Evolutionary conservation across 768 basidiomycete genomes (phyloP).

Genomic region (Cystobasidium tubakii): DNA sequence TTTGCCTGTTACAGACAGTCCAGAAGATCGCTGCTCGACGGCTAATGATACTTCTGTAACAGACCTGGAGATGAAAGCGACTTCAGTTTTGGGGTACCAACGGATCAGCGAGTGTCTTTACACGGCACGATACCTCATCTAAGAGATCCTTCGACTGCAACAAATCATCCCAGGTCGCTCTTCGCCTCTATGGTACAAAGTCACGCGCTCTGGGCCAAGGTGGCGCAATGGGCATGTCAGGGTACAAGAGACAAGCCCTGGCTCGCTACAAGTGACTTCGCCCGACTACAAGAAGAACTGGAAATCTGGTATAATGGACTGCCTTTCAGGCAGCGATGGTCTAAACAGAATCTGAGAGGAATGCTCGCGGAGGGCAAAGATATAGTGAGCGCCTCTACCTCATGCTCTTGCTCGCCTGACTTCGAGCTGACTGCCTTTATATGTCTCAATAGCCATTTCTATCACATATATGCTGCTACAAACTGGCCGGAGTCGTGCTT

Average conservation of each 20-base stretch:
- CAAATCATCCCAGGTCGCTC: background rate
- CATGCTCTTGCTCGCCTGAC: too few relatives aligned
- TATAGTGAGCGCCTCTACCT: constrained; percentile 11
- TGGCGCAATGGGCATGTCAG: constrained; percentile 23
- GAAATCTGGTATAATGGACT: background rate
- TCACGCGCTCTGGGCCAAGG: constrained; percentile 16
- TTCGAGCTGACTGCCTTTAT: too few relatives aligned
- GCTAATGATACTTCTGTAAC: background rate
- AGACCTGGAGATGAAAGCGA: constrained; percentile 20
- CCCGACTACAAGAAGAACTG: constrained; percentile 7
- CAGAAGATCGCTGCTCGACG: too few relatives aligned
- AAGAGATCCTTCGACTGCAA: background rate
- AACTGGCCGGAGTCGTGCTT: constrained; percentile 16
- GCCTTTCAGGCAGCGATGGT: background rate
- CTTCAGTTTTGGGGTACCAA: constrained; percentile 8
- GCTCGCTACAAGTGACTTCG: constrained; percentile 1
- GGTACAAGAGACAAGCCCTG: constrained; percentile 6
- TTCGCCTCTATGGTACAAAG: constrained; percentile 11
- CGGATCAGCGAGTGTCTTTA: background rate
- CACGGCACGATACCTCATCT: constrained; percentile 5
- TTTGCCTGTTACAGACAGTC: background rate
- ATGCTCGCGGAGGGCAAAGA: constrained; percentile 17
- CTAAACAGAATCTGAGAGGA: constrained; percentile 9
- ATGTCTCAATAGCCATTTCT: constrained; percentile 5
- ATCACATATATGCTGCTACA: constrained; percentile 9